Evolutionary conservation across 257 asterid genomes (phyloP).

Genomic region (Osmanthus fragrans): DNA sequence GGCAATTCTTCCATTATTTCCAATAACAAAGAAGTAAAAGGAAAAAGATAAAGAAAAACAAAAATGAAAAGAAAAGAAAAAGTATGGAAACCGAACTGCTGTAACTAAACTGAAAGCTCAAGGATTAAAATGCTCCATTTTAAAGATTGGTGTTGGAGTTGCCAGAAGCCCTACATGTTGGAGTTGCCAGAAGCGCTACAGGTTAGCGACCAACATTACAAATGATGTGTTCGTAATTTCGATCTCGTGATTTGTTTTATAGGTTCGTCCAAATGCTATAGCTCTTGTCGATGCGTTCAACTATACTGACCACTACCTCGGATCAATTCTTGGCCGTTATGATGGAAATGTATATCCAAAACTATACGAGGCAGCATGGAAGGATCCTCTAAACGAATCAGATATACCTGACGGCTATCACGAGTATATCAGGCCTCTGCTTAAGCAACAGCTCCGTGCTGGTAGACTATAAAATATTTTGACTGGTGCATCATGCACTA

Average conservation of each 20-base stretch:
- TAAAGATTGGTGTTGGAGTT: neutral
- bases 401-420: slow-evolving; percentile 77
- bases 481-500: neutral
- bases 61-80: neutral
- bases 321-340: slow-evolving; percentile 83
- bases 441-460: slow-evolving; percentile 67
- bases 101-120: neutral
- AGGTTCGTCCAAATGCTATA: slow-evolving; percentile 94
- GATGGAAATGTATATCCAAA: slow-evolving; percentile 97
- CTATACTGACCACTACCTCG: slow-evolving; percentile 87
- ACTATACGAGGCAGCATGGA: slow-evolving; percentile 93
- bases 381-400: slow-evolving; percentile 79
- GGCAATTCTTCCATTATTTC: neutral
- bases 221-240: neutral
- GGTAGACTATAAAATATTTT: slow-evolving; percentile 48
- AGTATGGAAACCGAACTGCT: neutral
- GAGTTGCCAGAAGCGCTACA: neutral
- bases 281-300: slow-evolving; percentile 90
- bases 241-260: neutral
- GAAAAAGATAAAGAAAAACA: neutral
- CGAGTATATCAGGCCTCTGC: slow-evolving; percentile 76
- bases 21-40: neutral
- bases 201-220: neutral
- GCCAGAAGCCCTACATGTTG: neutral
- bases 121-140: neutral